Conservation (phyloP, 176 grass and related monocot species). For the Eleusine coracana region DNA sequence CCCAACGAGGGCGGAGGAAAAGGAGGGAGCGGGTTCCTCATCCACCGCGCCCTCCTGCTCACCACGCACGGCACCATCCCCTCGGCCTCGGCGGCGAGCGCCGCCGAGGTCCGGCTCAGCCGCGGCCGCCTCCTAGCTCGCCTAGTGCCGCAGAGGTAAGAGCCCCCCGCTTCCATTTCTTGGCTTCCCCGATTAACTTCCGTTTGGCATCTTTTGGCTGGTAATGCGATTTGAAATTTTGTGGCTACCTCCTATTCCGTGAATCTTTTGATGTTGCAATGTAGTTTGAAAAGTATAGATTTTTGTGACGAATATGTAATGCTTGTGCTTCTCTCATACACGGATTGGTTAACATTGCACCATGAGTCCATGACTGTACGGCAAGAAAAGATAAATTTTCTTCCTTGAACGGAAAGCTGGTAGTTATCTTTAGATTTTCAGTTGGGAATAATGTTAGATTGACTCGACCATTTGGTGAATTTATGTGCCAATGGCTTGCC, state of each 20-base stretch:
- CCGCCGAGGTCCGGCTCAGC: slow-evolving; percentile 70
- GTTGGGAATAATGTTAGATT: slow-evolving; percentile 17
- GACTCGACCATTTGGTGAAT: not conserved
- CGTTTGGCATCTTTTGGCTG: not conserved
- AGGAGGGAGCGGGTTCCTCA: slow-evolving; percentile 74
- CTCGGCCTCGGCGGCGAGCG: slow-evolving; percentile 52
- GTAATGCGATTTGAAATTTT: slow-evolving; percentile 28
- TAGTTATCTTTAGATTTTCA: slow-evolving; percentile 3
- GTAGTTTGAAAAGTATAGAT: not conserved
- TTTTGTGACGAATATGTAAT: not conserved
- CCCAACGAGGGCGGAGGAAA: slow-evolving; percentile 36
- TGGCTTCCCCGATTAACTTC: not conserved
- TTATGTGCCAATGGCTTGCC: not conserved
- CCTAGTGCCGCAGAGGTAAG: slow-evolving; percentile 81
- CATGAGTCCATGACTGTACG: not conserved
- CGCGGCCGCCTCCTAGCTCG: slow-evolving; percentile 59
- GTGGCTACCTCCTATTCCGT: not conserved
- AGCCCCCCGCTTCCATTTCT: not conserved
- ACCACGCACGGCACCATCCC: slow-evolving; percentile 86
- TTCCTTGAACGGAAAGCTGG: not conserved
- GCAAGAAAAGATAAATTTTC: slow-evolving; percentile 31
- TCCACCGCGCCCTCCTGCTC: slow-evolving; percentile 81
- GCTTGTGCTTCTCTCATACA: not conserved
- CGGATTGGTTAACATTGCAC: not conserved
- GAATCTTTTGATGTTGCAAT: slow-evolving; percentile 9